Percentiles rank a stretch among this genome's conserved stretches.
Conservation (phyloP, 441 rosid genomes). For the Dalechampia spathulata region DNA sequence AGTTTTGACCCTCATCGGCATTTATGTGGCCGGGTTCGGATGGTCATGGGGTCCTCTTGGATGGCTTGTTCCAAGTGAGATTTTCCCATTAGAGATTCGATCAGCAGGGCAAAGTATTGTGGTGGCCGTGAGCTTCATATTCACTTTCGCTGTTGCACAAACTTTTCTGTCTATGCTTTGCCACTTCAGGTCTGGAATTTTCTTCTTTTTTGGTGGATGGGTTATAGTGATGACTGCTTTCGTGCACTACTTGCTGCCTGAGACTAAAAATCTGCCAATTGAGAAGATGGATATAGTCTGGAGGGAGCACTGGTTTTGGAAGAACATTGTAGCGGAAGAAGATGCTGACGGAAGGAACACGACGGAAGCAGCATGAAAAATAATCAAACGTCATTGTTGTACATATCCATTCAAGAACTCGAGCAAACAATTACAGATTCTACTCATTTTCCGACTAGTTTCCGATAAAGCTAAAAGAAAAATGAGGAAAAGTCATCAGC, state of each 20-base stretch:
- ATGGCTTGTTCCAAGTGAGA: constrained; percentile 70
- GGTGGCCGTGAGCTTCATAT: constrained; percentile 48
- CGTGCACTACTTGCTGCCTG: constrained; percentile 50
- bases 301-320: constrained; percentile 77
- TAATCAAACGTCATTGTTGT: not conserved
- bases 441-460: not conserved
- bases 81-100: constrained; percentile 60
- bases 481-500: too few species aligned
- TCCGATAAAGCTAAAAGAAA: not conserved
- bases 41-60: constrained; percentile 81
- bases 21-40: constrained; percentile 53
- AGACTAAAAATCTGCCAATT: constrained; percentile 62
- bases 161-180: constrained; percentile 51
- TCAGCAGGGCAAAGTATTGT: constrained; percentile 59
- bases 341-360: constrained; percentile 2
- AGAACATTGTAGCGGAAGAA: constrained; percentile 30
- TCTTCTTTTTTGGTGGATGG: constrained; percentile 61
- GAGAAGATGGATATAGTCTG: constrained; percentile 57
- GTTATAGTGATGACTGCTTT: constrained; percentile 54
- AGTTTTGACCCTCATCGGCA: constrained; percentile 41
- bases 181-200: constrained; percentile 51
- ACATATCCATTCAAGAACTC: not conserved
- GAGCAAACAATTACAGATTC: not conserved
- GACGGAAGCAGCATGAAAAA: constrained; percentile 1
- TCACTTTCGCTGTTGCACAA: constrained; percentile 56